Conservation (phyloP, 1,139 yeast genomes). For the Zygosaccharomyces pseudobailii region DNA sequence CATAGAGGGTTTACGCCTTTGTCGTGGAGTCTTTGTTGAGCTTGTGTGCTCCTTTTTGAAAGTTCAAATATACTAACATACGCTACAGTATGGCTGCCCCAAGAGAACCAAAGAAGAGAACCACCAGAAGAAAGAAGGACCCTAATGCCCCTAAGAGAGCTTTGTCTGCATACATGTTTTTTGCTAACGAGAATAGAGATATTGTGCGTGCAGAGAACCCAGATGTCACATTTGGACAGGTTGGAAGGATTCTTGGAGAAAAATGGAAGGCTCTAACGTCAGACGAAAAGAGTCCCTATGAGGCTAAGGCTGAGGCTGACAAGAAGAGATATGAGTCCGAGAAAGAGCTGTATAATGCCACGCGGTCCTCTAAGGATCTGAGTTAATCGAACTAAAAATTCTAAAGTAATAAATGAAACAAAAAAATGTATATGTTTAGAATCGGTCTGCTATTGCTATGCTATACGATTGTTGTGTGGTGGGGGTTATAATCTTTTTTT, state of each 20-base stretch:
- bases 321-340: conserved; percentile 96
- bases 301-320: conserved; percentile 89
- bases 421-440: neutral
- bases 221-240: conserved; percentile 87
- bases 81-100: conserved; percentile 36
- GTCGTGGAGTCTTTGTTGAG: neutral
- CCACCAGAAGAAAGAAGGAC: conserved; percentile 47
- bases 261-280: conserved; percentile 87
- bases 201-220: conserved; percentile 92
- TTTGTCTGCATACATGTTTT: conserved; percentile 96
- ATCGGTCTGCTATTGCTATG: neutral
- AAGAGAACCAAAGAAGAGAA: conserved; percentile 37
- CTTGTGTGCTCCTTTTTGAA: neutral
- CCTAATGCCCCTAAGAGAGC: conserved; percentile 99
- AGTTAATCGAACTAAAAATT: neutral
- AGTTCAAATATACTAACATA: neutral
- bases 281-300: conserved; percentile 84
- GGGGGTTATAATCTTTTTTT: neutral
- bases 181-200: conserved; percentile 96
- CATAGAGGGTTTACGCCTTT: neutral
- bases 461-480: neutral
- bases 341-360: conserved; percentile 78
- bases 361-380: conserved; percentile 25
- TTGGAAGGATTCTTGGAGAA: conserved; percentile 89
- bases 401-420: neutral